A percentile compares a stretch with the other conserved stretches of the same genome.
These are phyloP conservation scores for Cladosporium austrohemisphaericum DNA, from an alignment of 2,329 filamentous ascomycete genomes.

Conservation along the genomic window DNA sequence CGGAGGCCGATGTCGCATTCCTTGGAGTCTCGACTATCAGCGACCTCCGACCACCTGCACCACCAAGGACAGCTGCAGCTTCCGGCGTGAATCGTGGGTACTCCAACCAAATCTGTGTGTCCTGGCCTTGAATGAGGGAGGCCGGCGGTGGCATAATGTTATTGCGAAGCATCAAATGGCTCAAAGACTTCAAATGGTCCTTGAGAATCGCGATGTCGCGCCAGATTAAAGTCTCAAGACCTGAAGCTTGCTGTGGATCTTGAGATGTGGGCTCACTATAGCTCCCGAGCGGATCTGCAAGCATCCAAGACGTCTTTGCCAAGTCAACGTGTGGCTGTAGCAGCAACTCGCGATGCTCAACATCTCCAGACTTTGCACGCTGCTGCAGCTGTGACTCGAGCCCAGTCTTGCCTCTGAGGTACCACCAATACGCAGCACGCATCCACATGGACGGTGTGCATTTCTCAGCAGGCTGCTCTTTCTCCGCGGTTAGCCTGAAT, in stretches of 20 bases:
- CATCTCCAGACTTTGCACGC: constrained; percentile 40
- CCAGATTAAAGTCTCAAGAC: constrained; percentile 10
- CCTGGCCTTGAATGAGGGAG: constrained; percentile 70
- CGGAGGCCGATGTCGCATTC: constrained; percentile 47
- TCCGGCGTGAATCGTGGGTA: constrained; percentile 73
- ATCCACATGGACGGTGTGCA: constrained; percentile 59
- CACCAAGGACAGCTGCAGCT: constrained; percentile 65
- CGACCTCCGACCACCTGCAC: constrained; percentile 38
- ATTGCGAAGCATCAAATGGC: constrained; percentile 80
- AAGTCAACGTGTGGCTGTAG: constrained; percentile 82
- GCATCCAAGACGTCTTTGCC: constrained; percentile 82
- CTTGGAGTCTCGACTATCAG: not conserved
- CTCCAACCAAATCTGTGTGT: constrained; percentile 76
- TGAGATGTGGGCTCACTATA: constrained; percentile 15
- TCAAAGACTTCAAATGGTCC: constrained; percentile 61
- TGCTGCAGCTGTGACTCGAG: constrained; percentile 65
- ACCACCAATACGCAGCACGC: constrained; percentile 82
- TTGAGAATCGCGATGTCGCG: constrained; percentile 17
- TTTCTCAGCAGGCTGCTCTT: constrained; percentile 61
- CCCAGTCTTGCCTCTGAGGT: constrained; percentile 72
- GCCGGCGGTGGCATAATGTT: constrained; percentile 64
- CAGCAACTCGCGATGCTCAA: constrained; percentile 50
- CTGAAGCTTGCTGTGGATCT: not conserved
- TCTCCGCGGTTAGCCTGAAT: constrained; percentile 74
- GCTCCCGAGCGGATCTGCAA: constrained; percentile 38